A percentile compares a stretch with the other conserved stretches of the same genome.
Evolutionary conservation across 768 basidiomycete species (phyloP).

Genomic region (Tephrocybe sp.): DNA sequence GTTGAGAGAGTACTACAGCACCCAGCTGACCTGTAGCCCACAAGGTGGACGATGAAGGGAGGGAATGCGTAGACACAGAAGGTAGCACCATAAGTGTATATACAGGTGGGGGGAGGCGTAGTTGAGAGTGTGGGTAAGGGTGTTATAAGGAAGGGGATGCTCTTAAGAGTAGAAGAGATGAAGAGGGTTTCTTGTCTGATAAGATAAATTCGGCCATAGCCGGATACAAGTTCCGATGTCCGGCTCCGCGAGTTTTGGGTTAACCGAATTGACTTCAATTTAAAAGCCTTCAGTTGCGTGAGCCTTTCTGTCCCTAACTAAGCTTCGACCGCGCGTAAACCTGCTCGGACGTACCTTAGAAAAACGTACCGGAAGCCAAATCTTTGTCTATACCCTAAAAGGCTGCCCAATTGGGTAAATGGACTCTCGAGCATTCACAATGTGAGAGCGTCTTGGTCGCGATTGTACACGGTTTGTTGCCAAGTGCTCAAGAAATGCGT

Average conservation of each 20-base stretch:
- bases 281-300: constrained; percentile 15
- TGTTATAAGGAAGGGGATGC: constrained; percentile 17
- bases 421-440: not conserved
- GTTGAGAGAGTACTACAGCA: constrained; percentile 6
- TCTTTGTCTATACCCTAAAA: not conserved
- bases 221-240: constrained; percentile 17
- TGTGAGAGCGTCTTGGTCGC: constrained; percentile 7
- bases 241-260: not conserved
- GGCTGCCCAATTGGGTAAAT: constrained; percentile 2
- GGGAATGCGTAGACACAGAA: constrained; percentile 1
- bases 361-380: constrained; percentile 7
- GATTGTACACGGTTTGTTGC: constrained; percentile 4
- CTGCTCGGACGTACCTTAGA: constrained; percentile 5
- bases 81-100: constrained; percentile 6
- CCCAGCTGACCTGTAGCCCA: constrained; percentile 69
- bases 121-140: constrained; percentile 18
- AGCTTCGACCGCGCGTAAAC: constrained; percentile 17
- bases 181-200: constrained; percentile 40
- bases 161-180: constrained; percentile 9
- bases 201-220: constrained; percentile 43
- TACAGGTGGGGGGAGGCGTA: not conserved
- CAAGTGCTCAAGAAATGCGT: constrained; percentile 9
- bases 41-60: constrained; percentile 51
- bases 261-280: not conserved
- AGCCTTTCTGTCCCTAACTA: constrained; percentile 7